phyloP scores from a whole-genome alignment of 164 flowering plant genomes.

The Vitis rupestris region DNA sequence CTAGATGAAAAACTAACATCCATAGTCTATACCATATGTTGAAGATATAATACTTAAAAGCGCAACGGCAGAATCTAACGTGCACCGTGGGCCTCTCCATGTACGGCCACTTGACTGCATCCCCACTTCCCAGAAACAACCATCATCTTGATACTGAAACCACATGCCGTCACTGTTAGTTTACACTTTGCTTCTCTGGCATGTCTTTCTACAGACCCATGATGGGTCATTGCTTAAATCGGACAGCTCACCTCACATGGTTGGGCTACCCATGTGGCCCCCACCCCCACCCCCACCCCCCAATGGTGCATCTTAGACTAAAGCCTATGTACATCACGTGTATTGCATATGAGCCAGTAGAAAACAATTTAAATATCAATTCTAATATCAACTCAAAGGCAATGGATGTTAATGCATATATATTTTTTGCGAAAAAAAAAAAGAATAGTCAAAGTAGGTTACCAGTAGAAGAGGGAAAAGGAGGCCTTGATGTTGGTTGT shows the following conservation, averaged over 20 bases:
- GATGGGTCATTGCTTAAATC: constrained; percentile 11
- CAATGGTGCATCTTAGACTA: not conserved
- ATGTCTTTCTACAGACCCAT: constrained; percentile 14
- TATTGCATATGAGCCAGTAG: too few relatives aligned
- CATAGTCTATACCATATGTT: too few relatives aligned
- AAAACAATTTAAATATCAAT: too few relatives aligned
- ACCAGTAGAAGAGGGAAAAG: constrained; percentile 37
- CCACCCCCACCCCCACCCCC: not conserved
- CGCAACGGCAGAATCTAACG: not conserved
- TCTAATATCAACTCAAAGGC: too few relatives aligned
- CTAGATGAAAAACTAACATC: too few relatives aligned
- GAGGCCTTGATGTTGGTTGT: constrained; percentile 16
- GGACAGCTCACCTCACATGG: constrained; percentile 43
- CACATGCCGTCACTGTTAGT: constrained; percentile 30
- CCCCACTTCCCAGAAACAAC: constrained; percentile 4
- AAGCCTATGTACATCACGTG: too few relatives aligned
- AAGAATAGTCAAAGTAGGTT: constrained; percentile 2
- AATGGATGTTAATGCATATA: too few relatives aligned
- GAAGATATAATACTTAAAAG: not conserved
- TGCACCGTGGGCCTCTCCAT: constrained; percentile 1
- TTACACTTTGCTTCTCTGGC: constrained; percentile 32
- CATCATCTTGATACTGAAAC: constrained; percentile 15
- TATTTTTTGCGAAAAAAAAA: too few relatives aligned
- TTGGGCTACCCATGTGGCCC: constrained; percentile 24
- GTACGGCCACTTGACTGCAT: constrained; percentile 13